Base-by-base conservation (phyloP, 192 early-diverging fungal genomes). In the Physocladia obscura region DNA sequence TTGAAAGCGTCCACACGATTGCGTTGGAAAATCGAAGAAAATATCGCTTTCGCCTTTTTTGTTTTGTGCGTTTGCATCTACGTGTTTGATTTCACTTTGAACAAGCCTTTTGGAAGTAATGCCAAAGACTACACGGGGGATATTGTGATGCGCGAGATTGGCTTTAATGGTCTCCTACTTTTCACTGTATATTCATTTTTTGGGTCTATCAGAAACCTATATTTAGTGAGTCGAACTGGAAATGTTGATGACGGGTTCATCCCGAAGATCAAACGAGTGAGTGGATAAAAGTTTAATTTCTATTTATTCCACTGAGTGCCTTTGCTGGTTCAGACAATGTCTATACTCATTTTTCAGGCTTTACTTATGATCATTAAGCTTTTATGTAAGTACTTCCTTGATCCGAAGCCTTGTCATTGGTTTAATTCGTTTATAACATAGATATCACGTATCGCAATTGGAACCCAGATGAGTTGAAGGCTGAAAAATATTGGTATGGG, bases 371-470 rank as follows among this genome's bases (percentile, higher is more conserved):
- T 62, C 22, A 48, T 62, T 40, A 62, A 62, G 60, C 60, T 62
- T 4, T 8, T 47, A 6, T 62, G 40, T 44, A n/a, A 44, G 40
- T n/a, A n/a, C 40, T 13, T 13, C 40, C 8, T 44, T 44, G 40
- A 13, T 44, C 8, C 40, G 8, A 44, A 44, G 11, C n/a, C 8
- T 44, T 44, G 40, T n/a, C 40, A 44, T 44, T n/a, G 40, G n/a
- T 44, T 44, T 44, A n/a, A n/a, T n/a, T n/a, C n/a, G n/a, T n/a
- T n/a, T n/a, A n/a, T n/a, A n/a, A n/a, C n/a, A n/a, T n/a, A 44
- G 40, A 58, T 34, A 58, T 58, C 13, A 58, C 57, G 1, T 67
- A 67, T 31, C 63, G 63, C 11, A 67, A 67, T 49, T 67, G 63
- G 63, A 67, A 67, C 34, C 63, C 63, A 15, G 29, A 11, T 1